phyloP scores from a whole-genome alignment of 2,329 filamentous ascomycete species.

The Microsporum canis region DNA sequence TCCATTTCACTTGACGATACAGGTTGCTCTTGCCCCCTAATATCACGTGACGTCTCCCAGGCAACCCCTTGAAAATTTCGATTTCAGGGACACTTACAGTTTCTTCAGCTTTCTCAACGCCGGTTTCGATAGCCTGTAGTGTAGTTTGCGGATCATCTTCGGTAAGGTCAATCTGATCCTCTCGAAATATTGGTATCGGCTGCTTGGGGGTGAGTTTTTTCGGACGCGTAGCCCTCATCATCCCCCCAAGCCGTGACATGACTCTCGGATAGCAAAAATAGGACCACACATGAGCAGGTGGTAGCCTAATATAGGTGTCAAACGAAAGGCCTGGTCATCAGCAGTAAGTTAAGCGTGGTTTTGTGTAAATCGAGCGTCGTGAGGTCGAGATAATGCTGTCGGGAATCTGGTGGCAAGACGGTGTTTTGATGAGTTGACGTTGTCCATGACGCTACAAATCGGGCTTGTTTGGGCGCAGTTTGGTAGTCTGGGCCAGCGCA shows the following conservation, averaged over 20 bases:
- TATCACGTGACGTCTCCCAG: constrained; percentile 31
- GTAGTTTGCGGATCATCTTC: constrained; percentile 77
- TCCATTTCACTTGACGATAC: not conserved
- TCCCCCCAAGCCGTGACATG: constrained; percentile 37
- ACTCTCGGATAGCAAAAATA: constrained; percentile 29
- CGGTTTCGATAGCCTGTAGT: constrained; percentile 78
- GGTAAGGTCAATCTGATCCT: constrained; percentile 80
- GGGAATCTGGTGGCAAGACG: constrained; percentile 24
- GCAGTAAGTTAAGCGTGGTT: constrained; percentile 42
- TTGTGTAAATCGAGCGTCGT: constrained; percentile 44
- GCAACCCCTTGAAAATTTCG: constrained; percentile 22
- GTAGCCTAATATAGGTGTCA: constrained; percentile 53
- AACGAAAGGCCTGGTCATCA: constrained; percentile 49
- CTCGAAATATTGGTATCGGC: constrained; percentile 72
- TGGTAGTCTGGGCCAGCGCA: constrained; percentile 33
- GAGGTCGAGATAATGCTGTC: constrained; percentile 34
- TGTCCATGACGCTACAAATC: constrained; percentile 30
- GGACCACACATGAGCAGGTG: constrained; percentile 34
- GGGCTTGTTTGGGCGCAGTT: constrained; percentile 30
- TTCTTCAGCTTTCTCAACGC: constrained; percentile 94
- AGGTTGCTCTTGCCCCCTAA: not conserved
- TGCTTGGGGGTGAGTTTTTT: constrained; percentile 84
- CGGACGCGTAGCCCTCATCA: constrained; percentile 38
- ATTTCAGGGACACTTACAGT: constrained; percentile 58
- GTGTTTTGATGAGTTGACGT: constrained; percentile 35